A percentile compares a stretch with the other conserved stretches of the same genome.
These are phyloP conservation scores for Brassica incana DNA, from an alignment of 345 rosid genomes.

Conservation along the genomic window DNA sequence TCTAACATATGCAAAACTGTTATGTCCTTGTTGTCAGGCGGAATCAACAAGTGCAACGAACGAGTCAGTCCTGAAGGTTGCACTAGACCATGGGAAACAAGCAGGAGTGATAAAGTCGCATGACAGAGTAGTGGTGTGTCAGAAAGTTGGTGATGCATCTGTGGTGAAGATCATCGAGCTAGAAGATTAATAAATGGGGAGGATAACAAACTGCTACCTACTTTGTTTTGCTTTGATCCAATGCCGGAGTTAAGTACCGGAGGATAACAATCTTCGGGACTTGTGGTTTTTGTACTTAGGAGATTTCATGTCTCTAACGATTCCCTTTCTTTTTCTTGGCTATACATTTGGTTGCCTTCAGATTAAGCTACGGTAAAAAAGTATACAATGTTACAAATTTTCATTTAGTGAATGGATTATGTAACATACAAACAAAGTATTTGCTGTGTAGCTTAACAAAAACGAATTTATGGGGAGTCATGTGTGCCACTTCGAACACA, in stretches of 20 bases:
- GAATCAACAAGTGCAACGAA: conserved; percentile 80
- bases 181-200: conserved; percentile 49
- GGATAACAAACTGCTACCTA: not conserved
- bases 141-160: conserved; percentile 91
- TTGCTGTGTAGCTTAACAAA: conserved; percentile 38
- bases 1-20: not conserved
- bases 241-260: conserved; percentile 23
- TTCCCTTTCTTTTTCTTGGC: not conserved
- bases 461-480: conserved; percentile 59
- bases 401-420: not conserved
- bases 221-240: not conserved
- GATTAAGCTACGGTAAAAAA: conserved; percentile 11
- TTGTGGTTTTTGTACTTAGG: conserved; percentile 22
- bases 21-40: conserved; percentile 49
- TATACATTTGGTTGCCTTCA: conserved; percentile 15
- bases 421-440: not conserved
- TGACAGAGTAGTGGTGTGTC: conserved; percentile 86
- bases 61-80: conserved; percentile 85
- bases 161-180: conserved; percentile 93
- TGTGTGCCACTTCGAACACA: conserved; percentile 60
- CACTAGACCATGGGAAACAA: conserved; percentile 78
- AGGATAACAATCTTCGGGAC: conserved; percentile 25
- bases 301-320: conserved; percentile 22
- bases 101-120: conserved; percentile 78
- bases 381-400: conserved; percentile 16